phyloP scores from a whole-genome alignment of 371 early-diverging fungal genomes.

The Rhizopus sp. region DNA sequence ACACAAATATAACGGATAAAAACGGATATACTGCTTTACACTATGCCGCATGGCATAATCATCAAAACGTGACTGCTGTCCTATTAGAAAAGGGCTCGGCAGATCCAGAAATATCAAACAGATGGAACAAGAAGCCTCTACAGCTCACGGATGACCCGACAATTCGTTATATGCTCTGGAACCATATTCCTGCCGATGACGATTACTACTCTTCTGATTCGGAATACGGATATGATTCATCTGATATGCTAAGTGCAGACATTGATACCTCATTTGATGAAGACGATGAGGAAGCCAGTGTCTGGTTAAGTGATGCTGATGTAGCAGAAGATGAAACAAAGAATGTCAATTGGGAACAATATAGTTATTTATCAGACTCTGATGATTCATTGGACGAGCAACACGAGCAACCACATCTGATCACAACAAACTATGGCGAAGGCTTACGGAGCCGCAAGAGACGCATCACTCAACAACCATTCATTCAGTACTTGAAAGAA shows the following conservation, averaged over 20 bases:
- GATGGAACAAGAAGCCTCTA: constrained; percentile 31
- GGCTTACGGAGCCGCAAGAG: constrained; percentile 29
- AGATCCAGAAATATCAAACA: constrained; percentile 29
- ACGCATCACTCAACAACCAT: constrained; percentile 2
- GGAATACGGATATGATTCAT: constrained; percentile 13
- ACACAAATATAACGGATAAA: constrained; percentile 31
- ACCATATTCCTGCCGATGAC: constrained; percentile 17
- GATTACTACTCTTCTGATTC: constrained; percentile 11
- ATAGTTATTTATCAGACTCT: constrained; percentile 29
- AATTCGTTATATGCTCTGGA: constrained; percentile 22
- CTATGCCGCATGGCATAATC: constrained; percentile 19
- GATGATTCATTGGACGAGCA: constrained; percentile 16
- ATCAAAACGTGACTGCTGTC: constrained; percentile 22
- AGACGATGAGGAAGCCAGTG: constrained; percentile 21
- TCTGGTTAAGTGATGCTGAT: constrained; percentile 31
- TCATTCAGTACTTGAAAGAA: constrained; percentile 34
- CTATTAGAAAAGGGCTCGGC: constrained; percentile 32
- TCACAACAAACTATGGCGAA: not conserved
- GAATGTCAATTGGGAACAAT: not conserved
- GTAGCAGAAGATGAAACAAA: constrained; percentile 9
- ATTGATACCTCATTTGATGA: constrained; percentile 37
- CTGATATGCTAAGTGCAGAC: constrained; percentile 39
- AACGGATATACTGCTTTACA: constrained; percentile 33
- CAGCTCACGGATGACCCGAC: constrained; percentile 24
- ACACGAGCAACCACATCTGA: not conserved